Base-by-base conservation (phyloP, 805 yeast genomes). In the Candida easanensis region DNA sequence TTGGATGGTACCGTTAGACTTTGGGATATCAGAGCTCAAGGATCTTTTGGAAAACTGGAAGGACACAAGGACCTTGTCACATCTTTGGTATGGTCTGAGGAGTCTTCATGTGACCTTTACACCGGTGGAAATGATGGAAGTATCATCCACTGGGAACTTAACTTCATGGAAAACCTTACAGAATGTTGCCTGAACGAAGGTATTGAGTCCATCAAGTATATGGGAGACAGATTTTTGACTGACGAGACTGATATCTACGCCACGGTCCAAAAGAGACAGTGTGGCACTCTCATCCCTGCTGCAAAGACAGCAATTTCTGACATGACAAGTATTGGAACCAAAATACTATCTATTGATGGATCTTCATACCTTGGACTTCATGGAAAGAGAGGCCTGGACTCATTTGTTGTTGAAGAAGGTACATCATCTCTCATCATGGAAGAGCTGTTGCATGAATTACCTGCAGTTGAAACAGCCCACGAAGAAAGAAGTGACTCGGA, bases 1-100 rank as follows among this genome's bases (percentile, higher is more conserved):
- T 61, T 66, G 27, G 78, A 77, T 50, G 77, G 77, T 4, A 62
- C 76, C 3, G 74, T 82, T 33, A 68, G 80, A 50, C 66, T 87
- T 25, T 87, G 95, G 95, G 95, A 87, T 63, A 77, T 84, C 35
- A 70, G 95, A 49, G 71, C 78, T 31, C 63, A 68, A 31, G 73
- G 71, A 15, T 79, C 81, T 2, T 65, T 78, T 41, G 75, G 79
- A 8, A 64, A 66, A 32, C 64, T 84, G 30, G 57, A 64, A 3
- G 87, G 86, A 1, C 88, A 83, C 53, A 58, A 66, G 5, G 81
- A 76, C 46, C 60, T 62, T 26, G 68, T 87, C 14, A 75, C 79
- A 7, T 64, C 79, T 18, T 53, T 87, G 30, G 77, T 79, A 47
- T 87, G 93, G 91, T 59, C 70, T 3, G 68, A 69, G 41, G 64